Base-by-base conservation (phyloP, 768 basidiomycete genomes). In the Megacollybia marginata region DNA sequence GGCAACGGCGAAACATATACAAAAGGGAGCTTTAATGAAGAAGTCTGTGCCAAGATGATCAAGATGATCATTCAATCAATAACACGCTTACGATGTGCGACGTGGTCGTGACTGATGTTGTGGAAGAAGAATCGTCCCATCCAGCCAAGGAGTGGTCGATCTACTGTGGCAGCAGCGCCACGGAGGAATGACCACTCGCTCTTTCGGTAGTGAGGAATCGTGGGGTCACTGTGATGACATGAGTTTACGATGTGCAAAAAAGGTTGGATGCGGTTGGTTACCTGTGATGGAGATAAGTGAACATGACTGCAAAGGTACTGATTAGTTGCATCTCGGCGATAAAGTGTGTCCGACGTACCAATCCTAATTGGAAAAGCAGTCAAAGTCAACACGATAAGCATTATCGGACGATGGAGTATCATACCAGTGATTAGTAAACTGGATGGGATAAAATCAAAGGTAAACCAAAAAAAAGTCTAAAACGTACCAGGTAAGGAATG, bases 221-320 rank as follows among this genome's bases (percentile, higher is more conserved):
- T 65, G 1, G 76, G 74, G 59, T 79, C 79, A 6, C 23, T 28
- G 23, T 6, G 6, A 6, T 28, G 23, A 28, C 23, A 28, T 28
- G 6, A 28, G 23, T 28, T 28, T 28, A 28, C 23, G 23, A 28
- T 28, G 23, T 28, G 6, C 23, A 28, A 28, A 28, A 28, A 28
- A 28, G 23, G 23, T 3, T 3, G 23, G 23, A 6, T 28, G 23
- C 4, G 2, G 23, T 28, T 28, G 23, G 23, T 53, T 79, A 78
- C 9, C 76, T 75, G 60, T 83, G 81, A 52, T 82, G 81, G 6
- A 83, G 75, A 54, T 77, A 80, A 0, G 80, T 81, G 47, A 81
- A 64, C 76, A 79, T 82, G 52, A 82, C 76, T 55, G 83, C 78
- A 8, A 15, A 13, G 8, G 38, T 40, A 18, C 5, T 8, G 8